phyloP scores from a whole-genome alignment of 2,329 filamentous ascomycete species.

The Podosphaera fusca region DNA sequence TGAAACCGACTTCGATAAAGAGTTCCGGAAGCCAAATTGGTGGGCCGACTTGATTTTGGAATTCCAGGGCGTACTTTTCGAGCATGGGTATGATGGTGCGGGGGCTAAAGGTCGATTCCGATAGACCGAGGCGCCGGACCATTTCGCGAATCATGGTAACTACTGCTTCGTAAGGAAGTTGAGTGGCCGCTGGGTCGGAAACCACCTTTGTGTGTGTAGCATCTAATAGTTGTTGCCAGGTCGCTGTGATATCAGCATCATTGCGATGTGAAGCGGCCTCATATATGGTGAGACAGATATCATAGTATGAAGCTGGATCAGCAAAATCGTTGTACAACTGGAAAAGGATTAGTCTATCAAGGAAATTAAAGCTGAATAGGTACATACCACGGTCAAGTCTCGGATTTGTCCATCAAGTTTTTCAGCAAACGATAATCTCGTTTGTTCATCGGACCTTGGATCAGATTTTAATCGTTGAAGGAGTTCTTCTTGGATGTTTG shows the following conservation, averaged over 20 bases:
- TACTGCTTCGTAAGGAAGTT: constrained; percentile 46
- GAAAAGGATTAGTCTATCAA: constrained; percentile 2
- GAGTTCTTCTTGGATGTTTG: constrained; percentile 84
- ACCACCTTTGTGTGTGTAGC: constrained; percentile 33
- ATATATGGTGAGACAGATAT: constrained; percentile 81
- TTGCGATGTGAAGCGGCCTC: constrained; percentile 81
- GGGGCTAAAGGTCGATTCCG: constrained; percentile 44
- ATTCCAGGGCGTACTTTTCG: constrained; percentile 36
- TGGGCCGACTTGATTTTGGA: constrained; percentile 30
- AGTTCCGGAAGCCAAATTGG: constrained; percentile 28
- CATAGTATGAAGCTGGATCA: constrained; percentile 78
- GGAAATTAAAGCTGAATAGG: not conserved
- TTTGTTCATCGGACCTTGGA: not conserved
- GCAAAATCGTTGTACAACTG: constrained; percentile 86
- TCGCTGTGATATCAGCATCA: constrained; percentile 56
- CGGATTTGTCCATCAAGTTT: constrained; percentile 59
- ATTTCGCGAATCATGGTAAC: constrained; percentile 39
- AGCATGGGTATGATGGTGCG: constrained; percentile 35
- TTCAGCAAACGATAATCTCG: constrained; percentile 35
- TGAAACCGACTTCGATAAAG: constrained; percentile 37
- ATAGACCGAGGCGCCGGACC: constrained; percentile 38
- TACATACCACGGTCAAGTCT: constrained; percentile 49
- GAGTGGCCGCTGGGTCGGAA: constrained; percentile 18
- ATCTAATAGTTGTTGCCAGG: constrained; percentile 65
- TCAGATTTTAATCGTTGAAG: constrained; percentile 38